Base-by-base conservation (phyloP, 1,139 yeast species). In the Candida buenavistaensis region DNA sequence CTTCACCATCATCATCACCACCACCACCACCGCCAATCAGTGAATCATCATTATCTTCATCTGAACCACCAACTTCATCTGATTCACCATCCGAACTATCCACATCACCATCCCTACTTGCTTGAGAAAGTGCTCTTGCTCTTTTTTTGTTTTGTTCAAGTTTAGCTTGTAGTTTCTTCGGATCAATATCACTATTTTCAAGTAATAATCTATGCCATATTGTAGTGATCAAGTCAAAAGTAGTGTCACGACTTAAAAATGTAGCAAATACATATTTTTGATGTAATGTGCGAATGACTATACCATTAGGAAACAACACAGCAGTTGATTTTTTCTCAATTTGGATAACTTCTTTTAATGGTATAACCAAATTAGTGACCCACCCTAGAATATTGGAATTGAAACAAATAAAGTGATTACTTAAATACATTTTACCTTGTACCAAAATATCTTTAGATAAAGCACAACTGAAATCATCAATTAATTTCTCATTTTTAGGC, bases 341-440 rank as follows among this genome's bases (percentile, higher is more conserved):
- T 48, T 80, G 82, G 14, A 82, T 76, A 26, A 84, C 80, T 47
- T 83, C 89, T 41, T 73, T 79, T 33, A 83, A 65, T 1, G 89
- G 85, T 6, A 84, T 75, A n/a, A 72, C 56, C 19, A 82, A 54
- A 43, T 79, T 77, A 6, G 89, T 83, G 1, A 80, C 82, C 77
- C 87, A 78, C 0, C 92, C 92, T 37, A 84, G 62, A 37, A 84
- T 80, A 46, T 82, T 83, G 0, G 89, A 80, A 45, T 81, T 82
- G 59, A 84, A 84, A 43, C 85, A 78, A 11, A 83, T 58, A 46
- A 73, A 75, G 35, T 67, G 68, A 40, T 78, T 80, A 36, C 82
- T 72, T 10, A 84, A 60, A 52, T 79, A 83, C 63, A 84, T 59
- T 46, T 80, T 70, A 6, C 94, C 94, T 47, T 84, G 94, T 8